A percentile compares a stretch with the other conserved stretches of the same genome.
Evolutionary conservation across 495 filamentous ascomycete species (phyloP).

Genomic region (Penicillium bovifimosum): DNA sequence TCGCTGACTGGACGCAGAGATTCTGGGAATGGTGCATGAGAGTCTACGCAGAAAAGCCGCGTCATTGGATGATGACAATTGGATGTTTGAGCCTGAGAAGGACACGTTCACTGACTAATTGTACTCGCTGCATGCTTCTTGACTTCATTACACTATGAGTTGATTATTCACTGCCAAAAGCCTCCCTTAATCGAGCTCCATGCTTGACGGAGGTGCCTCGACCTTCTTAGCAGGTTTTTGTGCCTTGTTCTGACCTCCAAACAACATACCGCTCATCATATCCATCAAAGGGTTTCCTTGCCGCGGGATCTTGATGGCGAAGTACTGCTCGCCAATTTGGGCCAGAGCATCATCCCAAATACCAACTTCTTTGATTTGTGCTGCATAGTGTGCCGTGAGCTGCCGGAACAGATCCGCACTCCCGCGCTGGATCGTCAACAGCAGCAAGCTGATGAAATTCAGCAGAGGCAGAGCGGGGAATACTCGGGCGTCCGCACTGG

Average conservation of each 20-base stretch:
- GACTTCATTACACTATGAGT: constrained; percentile 20
- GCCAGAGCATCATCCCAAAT: constrained; percentile 81
- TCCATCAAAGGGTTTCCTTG: constrained; percentile 88
- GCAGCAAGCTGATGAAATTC: constrained; percentile 82
- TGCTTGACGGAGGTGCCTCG: constrained; percentile 45
- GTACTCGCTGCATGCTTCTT: constrained; percentile 10
- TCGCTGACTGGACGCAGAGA: constrained; percentile 42
- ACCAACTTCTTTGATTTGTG: constrained; percentile 65
- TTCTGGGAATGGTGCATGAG: constrained; percentile 65
- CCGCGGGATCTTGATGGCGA: constrained; percentile 82
- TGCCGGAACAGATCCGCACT: constrained; percentile 75
- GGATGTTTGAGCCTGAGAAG: constrained; percentile 82
- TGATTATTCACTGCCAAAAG: constrained; percentile 6
- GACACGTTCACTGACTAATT: constrained; percentile 24
- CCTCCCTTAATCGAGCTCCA: constrained; percentile 49
- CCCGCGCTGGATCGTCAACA: constrained; percentile 79
- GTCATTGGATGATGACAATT: constrained; percentile 74
- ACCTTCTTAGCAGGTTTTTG: constrained; percentile 41
- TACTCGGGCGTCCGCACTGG: constrained; percentile 67
- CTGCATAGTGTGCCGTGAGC: constrained; percentile 73
- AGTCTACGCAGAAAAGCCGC: constrained; percentile 67
- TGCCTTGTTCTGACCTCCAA: constrained; percentile 51
- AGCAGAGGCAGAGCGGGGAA: constrained; percentile 82
- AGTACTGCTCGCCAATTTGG: constrained; percentile 93
- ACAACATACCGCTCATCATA: constrained; percentile 95